Percentiles rank a stretch among this genome's conserved stretches.
Evolutionary conservation across 2,329 filamentous ascomycete genomes (phyloP).

Genomic region (Sclerotinia glacialis): DNA sequence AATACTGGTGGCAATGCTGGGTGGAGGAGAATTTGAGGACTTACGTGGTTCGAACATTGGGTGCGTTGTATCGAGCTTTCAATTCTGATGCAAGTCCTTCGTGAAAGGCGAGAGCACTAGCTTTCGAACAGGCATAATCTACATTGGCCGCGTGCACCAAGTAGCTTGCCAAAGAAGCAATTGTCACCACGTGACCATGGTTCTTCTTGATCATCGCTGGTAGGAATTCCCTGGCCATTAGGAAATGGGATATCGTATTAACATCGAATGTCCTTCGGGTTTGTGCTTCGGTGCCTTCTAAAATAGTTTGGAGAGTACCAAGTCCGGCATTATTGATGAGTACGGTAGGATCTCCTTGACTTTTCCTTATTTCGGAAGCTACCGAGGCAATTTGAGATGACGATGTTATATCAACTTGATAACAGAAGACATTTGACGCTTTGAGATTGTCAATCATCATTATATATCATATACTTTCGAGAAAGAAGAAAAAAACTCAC

Average conservation of each 20-base stretch:
- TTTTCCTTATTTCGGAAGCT: slow-evolving; percentile 51
- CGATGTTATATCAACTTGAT: slow-evolving; percentile 65
- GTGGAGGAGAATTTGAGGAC: slow-evolving; percentile 18
- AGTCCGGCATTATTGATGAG: slow-evolving; percentile 72
- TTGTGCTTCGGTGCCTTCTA: slow-evolving; percentile 53
- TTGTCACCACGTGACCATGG: slow-evolving; percentile 70
- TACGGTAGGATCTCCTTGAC: slow-evolving; percentile 63
- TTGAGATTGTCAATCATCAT: slow-evolving; percentile 1
- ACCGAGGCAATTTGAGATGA: slow-evolving; percentile 50
- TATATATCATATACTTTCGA: slow-evolving; percentile 14
- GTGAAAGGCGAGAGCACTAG: slow-evolving; percentile 64
- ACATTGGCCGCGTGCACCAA: slow-evolving; percentile 41
- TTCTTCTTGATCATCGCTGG: slow-evolving; percentile 61
- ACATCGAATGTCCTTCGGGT: slow-evolving; percentile 67
- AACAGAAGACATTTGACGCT: slow-evolving; percentile 59
- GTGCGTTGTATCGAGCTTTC: slow-evolving; percentile 58
- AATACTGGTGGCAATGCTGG: not conserved
- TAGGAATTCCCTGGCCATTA: slow-evolving; percentile 62
- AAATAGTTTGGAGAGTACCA: slow-evolving; percentile 55
- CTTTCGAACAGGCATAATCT: slow-evolving; percentile 68
- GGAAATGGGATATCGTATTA: slow-evolving; percentile 66
- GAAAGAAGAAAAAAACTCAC: slow-evolving; percentile 25
- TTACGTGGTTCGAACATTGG: slow-evolving; percentile 50
- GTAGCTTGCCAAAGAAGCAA: slow-evolving; percentile 50
- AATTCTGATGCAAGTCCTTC: slow-evolving; percentile 61